These are phyloP conservation scores for Exobasidium rhododendri DNA, from an alignment of 1,284 basidiomycete genomes.

Conservation along the genomic window DNA sequence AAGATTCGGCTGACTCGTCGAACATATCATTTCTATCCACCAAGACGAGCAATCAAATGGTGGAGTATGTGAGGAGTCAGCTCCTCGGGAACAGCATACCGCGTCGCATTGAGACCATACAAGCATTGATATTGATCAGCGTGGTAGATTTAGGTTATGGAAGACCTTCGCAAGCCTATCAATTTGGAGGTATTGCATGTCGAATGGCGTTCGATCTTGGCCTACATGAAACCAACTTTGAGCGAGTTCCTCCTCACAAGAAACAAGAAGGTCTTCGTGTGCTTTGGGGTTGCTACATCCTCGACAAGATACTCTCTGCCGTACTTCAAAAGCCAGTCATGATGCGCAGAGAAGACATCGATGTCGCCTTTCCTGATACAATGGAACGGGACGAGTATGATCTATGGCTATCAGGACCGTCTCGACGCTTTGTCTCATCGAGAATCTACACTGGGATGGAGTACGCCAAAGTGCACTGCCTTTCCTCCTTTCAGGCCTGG, in stretches of 20 bases:
- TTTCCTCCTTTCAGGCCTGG: conserved; percentile 33
- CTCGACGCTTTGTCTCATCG: conserved; percentile 25
- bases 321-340: conserved; percentile 33
- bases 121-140: conserved; percentile 31
- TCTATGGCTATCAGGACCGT: conserved; percentile 12
- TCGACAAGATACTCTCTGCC: conserved; percentile 38
- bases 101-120: conserved; percentile 22
- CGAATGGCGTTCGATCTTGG: conserved; percentile 36
- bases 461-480: conserved; percentile 30
- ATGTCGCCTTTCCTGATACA: conserved; percentile 24
- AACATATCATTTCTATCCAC: not conserved
- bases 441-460: conserved; percentile 27
- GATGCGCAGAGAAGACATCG: conserved; percentile 29
- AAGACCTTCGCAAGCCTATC: conserved; percentile 28
- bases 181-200: conserved; percentile 33
- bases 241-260: not conserved
- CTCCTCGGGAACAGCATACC: conserved; percentile 16
- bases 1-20: not conserved
- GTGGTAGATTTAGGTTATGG: conserved; percentile 32
- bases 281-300: conserved; percentile 35
- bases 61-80: conserved; percentile 8
- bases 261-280: conserved; percentile 26
- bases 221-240: conserved; percentile 17
- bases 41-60: not conserved
- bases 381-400: conserved; percentile 36